Conservation (phyloP, 73 alveolate genomes). For the Tetrahymena malaccensis region DNA sequence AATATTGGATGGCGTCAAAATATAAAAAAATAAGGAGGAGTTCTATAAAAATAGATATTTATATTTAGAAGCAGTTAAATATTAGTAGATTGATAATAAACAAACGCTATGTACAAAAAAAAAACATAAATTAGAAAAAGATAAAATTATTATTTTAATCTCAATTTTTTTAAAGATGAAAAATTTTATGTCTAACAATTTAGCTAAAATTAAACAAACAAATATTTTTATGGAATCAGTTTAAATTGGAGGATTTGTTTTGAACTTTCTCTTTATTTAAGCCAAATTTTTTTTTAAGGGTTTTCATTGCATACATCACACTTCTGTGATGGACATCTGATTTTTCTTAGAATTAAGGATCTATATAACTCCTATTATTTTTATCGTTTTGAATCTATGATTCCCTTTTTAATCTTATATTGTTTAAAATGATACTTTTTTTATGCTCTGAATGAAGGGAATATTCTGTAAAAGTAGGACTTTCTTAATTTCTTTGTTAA, state of each 20-base stretch:
- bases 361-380: neutral
- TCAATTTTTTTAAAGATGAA: no score
- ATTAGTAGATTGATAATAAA: no score
- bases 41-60: no score
- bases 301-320: neutral
- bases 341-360: neutral
- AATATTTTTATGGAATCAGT: neutral
- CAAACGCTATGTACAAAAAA: no score
- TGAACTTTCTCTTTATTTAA: neutral
- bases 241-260: neutral
- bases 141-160: no score
- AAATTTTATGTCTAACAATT: no score
- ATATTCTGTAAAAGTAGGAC: neutral
- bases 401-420: neutral
- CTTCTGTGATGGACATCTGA: neutral
- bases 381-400: neutral
- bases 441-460: neutral
- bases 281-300: neutral
- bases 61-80: no score
- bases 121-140: no score
- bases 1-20: no score
- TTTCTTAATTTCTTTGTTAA: neutral
- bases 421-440: neutral
- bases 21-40: no score
- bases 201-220: no score